Percentiles rank a stretch among this genome's conserved stretches.
phyloP scores from a whole-genome alignment of 2,329 filamentous ascomycete species.

The Colletotrichum sp. region DNA sequence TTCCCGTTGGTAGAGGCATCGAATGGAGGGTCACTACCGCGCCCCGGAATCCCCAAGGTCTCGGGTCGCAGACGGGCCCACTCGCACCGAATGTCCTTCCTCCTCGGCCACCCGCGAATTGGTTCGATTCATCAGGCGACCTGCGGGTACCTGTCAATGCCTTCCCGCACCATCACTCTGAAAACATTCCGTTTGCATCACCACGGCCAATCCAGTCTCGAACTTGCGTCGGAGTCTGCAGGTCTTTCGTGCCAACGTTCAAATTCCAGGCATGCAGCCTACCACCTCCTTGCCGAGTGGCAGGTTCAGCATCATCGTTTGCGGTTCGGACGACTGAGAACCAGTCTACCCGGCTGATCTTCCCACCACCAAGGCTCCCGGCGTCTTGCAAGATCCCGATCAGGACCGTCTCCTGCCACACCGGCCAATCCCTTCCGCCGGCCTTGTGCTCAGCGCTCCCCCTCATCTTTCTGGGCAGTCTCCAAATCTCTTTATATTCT shows the following conservation, averaged over 20 bases:
- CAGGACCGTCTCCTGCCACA: constrained; percentile 1
- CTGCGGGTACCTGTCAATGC: background rate
- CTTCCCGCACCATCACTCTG: background rate
- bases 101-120: background rate
- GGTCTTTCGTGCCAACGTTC: background rate
- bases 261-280: background rate
- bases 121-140: constrained; percentile 12
- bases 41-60: constrained; percentile 6
- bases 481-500: background rate
- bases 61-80: constrained; percentile 12
- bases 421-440: background rate
- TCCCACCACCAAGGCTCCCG: background rate
- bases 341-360: background rate
- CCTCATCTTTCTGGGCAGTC: background rate
- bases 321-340: background rate
- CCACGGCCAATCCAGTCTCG: background rate
- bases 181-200: constrained; percentile 1
- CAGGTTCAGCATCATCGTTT: background rate
- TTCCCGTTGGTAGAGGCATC: background rate
- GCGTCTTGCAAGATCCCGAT: constrained; percentile 9
- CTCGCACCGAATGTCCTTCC: constrained; percentile 8
- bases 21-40: background rate
- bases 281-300: background rate
- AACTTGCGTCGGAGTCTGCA: background rate
- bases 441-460: background rate